Conservation (phyloP, 1,139 yeast genomes). For the Pichia sp. region DNA sequence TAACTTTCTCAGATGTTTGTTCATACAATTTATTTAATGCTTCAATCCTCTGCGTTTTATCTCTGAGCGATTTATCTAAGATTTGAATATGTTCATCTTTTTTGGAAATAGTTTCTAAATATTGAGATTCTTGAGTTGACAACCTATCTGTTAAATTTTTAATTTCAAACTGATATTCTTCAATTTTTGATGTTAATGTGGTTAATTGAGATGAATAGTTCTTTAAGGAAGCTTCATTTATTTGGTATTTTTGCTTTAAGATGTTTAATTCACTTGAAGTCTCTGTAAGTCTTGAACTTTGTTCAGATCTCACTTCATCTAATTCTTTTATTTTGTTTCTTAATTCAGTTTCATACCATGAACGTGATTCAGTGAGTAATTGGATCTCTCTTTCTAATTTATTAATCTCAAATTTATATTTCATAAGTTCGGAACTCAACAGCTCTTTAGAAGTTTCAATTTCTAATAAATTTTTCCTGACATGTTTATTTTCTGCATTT, state of each 20-base stretch:
- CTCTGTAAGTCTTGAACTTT: constrained; percentile 26
- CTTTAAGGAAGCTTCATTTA: constrained; percentile 28
- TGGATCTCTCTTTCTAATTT: constrained; percentile 39
- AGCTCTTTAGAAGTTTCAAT: constrained; percentile 26
- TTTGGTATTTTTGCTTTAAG: constrained; percentile 34
- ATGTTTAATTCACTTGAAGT: constrained; percentile 33
- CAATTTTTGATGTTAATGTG: constrained; percentile 34
- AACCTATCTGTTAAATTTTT: constrained; percentile 45
- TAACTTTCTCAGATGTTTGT: constrained; percentile 37
- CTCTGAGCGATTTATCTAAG: constrained; percentile 47
- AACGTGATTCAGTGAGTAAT: constrained; percentile 34
- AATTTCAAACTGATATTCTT: constrained; percentile 35
- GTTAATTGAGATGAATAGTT: constrained; percentile 30
- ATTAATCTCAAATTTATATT: constrained; percentile 30
- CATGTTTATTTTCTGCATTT: constrained; percentile 37
- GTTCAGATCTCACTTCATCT: constrained; percentile 26
- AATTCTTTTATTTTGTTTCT: constrained; percentile 25
- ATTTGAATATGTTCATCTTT: constrained; percentile 60
- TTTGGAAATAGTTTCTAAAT: constrained; percentile 53
- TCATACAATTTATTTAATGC: constrained; percentile 43
- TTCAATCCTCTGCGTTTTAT: constrained; percentile 40
- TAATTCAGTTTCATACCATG: constrained; percentile 48
- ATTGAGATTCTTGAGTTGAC: constrained; percentile 45
- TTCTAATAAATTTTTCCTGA: constrained; percentile 36
- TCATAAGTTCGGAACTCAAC: constrained; percentile 21